These are phyloP conservation scores for Backusella tarrabulga DNA, from an alignment of 192 early-diverging fungal species.

Conservation along the genomic window DNA sequence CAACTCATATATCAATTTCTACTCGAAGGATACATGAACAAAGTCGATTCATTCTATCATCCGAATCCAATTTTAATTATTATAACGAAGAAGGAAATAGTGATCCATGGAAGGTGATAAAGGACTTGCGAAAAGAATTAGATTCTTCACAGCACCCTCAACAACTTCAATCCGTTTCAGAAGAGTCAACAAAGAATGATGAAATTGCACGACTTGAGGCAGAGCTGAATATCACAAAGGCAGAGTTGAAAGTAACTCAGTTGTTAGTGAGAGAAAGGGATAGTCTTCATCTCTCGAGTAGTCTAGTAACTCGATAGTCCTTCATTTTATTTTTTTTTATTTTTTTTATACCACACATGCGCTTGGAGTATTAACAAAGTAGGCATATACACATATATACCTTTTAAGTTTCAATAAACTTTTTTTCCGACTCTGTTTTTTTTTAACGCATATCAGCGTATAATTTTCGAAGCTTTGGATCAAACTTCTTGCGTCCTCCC, in stretches of 20 bases:
- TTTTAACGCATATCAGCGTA: constrained; percentile 28
- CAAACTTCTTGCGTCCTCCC: constrained; percentile 17
- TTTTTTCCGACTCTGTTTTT: background rate
- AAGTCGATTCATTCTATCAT: background rate
- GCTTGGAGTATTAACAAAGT: background rate
- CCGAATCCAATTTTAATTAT: background rate
- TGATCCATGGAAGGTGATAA: constrained; percentile 13
- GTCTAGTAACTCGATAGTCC: background rate
- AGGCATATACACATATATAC: no score
- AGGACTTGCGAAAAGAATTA: background rate
- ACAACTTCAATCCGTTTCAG: background rate
- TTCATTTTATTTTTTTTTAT: background rate
- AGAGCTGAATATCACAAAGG: constrained; percentile 10
- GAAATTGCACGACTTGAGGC: constrained; percentile 13
- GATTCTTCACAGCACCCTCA: background rate
- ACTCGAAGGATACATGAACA: background rate
- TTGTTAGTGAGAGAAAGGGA: constrained; percentile 11
- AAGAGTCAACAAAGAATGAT: background rate
- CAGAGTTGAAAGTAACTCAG: constrained; percentile 8
- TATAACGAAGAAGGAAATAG: background rate
- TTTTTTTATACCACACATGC: background rate
- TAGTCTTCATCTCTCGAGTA: constrained; percentile 4
- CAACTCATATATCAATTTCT: background rate
- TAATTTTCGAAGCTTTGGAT: constrained; percentile 16
- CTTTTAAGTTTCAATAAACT: background rate